Percentiles rank a stretch among this genome's conserved stretches.
Conservation (phyloP, 1,284 basidiomycete genomes). For the Sporisorium sorghi region DNA sequence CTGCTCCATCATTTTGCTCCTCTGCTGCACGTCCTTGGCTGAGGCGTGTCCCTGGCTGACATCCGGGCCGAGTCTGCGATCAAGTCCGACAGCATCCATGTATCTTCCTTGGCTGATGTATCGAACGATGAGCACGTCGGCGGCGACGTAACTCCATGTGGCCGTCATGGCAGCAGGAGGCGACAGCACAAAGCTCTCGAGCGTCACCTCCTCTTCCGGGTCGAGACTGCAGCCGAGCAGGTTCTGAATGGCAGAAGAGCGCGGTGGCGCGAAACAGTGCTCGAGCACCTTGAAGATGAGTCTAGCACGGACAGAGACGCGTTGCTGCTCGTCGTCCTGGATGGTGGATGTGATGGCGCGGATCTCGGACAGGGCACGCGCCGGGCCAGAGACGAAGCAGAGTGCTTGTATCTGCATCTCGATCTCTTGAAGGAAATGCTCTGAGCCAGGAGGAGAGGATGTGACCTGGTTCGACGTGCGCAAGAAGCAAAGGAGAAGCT, state of each 20-base stretch:
- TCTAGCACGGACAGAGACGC: slow-evolving; percentile 35
- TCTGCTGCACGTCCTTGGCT: slow-evolving; percentile 32
- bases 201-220: slow-evolving; percentile 38
- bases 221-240: slow-evolving; percentile 51
- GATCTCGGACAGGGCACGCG: slow-evolving; percentile 33
- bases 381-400: slow-evolving; percentile 45
- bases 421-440: slow-evolving; percentile 36
- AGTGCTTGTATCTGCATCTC: slow-evolving; percentile 46
- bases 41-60: slow-evolving; percentile 45
- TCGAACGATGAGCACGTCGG: slow-evolving; percentile 59
- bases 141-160: slow-evolving; percentile 50
- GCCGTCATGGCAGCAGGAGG: slow-evolving; percentile 46
- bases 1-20: slow-evolving; percentile 51
- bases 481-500: slow-evolving; percentile 47
- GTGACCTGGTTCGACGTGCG: slow-evolving; percentile 42
- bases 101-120: slow-evolving; percentile 59
- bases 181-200: slow-evolving; percentile 50
- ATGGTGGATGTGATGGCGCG: slow-evolving; percentile 34
- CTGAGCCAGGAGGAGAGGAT: slow-evolving; percentile 34
- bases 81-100: slow-evolving; percentile 62
- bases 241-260: slow-evolving; percentile 48
- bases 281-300: slow-evolving; percentile 50
- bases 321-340: slow-evolving; percentile 36
- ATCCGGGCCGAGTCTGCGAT: slow-evolving; percentile 50
- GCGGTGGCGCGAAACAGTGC: slow-evolving; percentile 58